Percentiles rank a stretch among this genome's conserved stretches.
Conservation (phyloP, 495 filamentous ascomycete genomes). For the Tuber umbilicatum region DNA sequence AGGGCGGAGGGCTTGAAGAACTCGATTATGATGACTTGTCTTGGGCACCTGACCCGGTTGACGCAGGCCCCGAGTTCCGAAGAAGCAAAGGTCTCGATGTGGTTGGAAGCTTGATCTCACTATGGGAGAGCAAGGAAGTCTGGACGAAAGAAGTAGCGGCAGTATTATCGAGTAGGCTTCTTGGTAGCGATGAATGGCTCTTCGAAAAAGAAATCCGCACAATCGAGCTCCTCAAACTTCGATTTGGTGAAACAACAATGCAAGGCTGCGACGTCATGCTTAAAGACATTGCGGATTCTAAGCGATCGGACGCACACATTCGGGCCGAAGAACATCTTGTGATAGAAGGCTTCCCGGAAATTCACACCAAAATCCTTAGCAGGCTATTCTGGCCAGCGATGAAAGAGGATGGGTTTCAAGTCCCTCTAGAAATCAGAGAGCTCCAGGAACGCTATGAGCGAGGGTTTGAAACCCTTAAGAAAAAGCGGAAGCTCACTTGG, state of each 20-base stretch:
- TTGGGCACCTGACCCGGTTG: slow-evolving; percentile 87
- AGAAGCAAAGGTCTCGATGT: slow-evolving; percentile 84
- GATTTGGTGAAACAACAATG: slow-evolving; percentile 76
- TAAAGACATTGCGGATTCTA: slow-evolving; percentile 82
- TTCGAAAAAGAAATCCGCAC: slow-evolving; percentile 53
- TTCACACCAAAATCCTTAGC: slow-evolving; percentile 81
- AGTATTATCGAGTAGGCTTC: slow-evolving; percentile 72
- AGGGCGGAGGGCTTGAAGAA: slow-evolving; percentile 49
- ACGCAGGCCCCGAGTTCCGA: slow-evolving; percentile 85
- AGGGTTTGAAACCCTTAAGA: slow-evolving; percentile 73
- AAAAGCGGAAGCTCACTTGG: slow-evolving; percentile 80
- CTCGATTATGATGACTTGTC: slow-evolving; percentile 83
- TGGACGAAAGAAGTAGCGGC: slow-evolving; percentile 91
- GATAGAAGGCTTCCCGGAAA: slow-evolving; percentile 24
- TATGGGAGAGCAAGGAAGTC: slow-evolving; percentile 77
- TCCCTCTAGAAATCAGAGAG: slow-evolving; percentile 58
- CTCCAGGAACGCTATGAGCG: slow-evolving; percentile 64
- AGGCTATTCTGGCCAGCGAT: slow-evolving; percentile 91
- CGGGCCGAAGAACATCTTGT: slow-evolving; percentile 47
- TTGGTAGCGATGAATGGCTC: slow-evolving; percentile 55
- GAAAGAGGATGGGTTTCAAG: slow-evolving; percentile 64
- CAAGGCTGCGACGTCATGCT: slow-evolving; percentile 97
- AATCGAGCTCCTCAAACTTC: slow-evolving; percentile 76
- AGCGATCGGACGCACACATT: slow-evolving; percentile 61
- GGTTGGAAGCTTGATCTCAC: slow-evolving; percentile 79